These are phyloP conservation scores for Sarocladiaceae sp. DNA, from an alignment of 2,329 filamentous ascomycete species.

Conservation along the genomic window DNA sequence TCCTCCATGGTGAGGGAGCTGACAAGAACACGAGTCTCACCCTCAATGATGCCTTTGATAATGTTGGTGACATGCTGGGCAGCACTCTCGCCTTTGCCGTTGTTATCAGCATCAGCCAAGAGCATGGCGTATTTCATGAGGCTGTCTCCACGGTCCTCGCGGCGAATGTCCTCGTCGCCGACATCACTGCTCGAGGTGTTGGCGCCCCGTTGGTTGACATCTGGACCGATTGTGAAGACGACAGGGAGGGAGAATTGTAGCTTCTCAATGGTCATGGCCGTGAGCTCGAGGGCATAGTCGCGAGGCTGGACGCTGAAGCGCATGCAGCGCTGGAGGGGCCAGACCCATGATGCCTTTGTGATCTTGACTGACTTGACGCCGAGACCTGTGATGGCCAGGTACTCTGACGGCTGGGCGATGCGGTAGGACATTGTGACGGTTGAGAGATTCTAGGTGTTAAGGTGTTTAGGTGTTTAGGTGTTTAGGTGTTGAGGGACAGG, in stretches of 20 bases:
- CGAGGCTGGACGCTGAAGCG: conserved; percentile 63
- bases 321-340: conserved; percentile 61
- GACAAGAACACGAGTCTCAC: conserved; percentile 77
- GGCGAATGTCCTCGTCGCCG: conserved; percentile 18
- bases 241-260: conserved; percentile 75
- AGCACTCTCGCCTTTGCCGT: conserved; percentile 32
- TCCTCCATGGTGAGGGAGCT: conserved; percentile 91
- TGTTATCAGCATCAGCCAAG: conserved; percentile 60
- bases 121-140: conserved; percentile 79
- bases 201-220: conserved; percentile 55
- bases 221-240: conserved; percentile 79
- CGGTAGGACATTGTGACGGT: conserved; percentile 51
- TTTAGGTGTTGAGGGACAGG: not conserved
- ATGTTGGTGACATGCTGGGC: conserved; percentile 69
- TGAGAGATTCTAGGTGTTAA: not conserved
- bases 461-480: not conserved
- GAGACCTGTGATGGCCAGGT: conserved; percentile 81
- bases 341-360: conserved; percentile 68
- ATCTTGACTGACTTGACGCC: conserved; percentile 69
- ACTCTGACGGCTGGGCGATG: conserved; percentile 70
- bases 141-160: conserved; percentile 51
- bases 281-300: conserved; percentile 75
- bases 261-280: conserved; percentile 88
- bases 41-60: conserved; percentile 85
- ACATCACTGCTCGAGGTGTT: conserved; percentile 24